Base-by-base conservation (phyloP, 352 stramenopile genomes). In the Phytophthora idaei region DNA sequence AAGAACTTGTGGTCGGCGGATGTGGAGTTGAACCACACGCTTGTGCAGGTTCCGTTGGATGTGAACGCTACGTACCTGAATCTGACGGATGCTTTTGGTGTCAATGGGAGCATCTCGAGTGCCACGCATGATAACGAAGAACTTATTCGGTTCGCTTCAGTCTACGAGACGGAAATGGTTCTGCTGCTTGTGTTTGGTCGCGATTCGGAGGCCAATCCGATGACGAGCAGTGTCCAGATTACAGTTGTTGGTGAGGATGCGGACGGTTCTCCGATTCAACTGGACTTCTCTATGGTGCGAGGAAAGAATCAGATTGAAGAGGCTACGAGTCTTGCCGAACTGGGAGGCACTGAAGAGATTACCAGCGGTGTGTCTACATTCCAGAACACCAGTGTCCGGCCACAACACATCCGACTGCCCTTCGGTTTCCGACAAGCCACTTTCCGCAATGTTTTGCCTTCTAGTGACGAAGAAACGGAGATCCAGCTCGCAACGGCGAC, bases 131-230 rank as follows among this genome's bases (percentile, higher is more conserved):
- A 93, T 54, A 94, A 93, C 48, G 70, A 75, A 9, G 56, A 71
- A 17, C 73, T 95, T 0, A 78, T 95, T 60, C 86, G 86, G 7
- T 82, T 90, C 39, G 88, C 88, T 36, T 78, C 81, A 0, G 74
- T 95, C 6, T 87, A 92, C 32, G 88, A 95, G 57, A 70, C 74
- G 29, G 77, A 94, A 52, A 87, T 93, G 77, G 73, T 87, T 47
- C 58, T 95, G 45, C 36, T 95, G 55, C 74, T 95, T 3, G 83
- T 94, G 49, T 93, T 95, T 78, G 86, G 86, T 12, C 78, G 86
- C 12, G 80, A 90, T 36, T 70, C 78, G 10, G 79, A 90, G 11
- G 81, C 75, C 0, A 59, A 88, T 45, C 52, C 75, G 25, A 80
- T 91, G 71, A 93, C 85, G 14, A 87, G 74, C 52, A 85, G 80